Conservation (phyloP, 768 basidiomycete species). For the Rhodotorula kratochvilovae region DNA sequence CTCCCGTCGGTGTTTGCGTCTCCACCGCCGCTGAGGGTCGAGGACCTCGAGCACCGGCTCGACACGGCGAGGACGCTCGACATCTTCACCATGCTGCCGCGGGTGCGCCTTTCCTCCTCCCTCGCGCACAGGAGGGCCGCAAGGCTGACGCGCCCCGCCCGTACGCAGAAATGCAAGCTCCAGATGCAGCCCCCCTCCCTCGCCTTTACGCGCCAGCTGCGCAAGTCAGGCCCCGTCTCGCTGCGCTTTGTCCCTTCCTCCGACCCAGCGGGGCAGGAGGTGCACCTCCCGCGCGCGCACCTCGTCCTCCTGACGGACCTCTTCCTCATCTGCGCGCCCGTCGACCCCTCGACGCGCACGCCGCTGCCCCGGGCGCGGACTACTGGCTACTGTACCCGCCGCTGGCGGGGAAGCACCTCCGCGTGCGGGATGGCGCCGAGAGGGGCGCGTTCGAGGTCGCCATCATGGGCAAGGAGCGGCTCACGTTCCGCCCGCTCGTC, state of each 20-base stretch:
- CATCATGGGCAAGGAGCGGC: constrained; percentile 81
- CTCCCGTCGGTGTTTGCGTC: constrained; percentile 48
- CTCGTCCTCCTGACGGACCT: constrained; percentile 87
- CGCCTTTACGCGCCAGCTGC: constrained; percentile 70
- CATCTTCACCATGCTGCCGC: constrained; percentile 90
- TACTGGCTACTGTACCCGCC: constrained; percentile 95
- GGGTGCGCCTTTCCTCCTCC: constrained; percentile 54
- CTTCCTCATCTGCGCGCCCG: constrained; percentile 82
- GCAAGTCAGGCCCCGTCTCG: constrained; percentile 64
- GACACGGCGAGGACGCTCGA: constrained; percentile 75
- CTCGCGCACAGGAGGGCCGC: neutral
- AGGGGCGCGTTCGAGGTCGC: constrained; percentile 69
- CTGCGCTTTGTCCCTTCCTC: constrained; percentile 69
- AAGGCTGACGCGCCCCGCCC: neutral
- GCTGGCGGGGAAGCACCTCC: constrained; percentile 85
- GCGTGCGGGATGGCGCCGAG: constrained; percentile 50
- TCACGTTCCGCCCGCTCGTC: constrained; percentile 57
- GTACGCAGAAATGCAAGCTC: constrained; percentile 69
- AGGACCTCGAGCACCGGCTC: constrained; percentile 75
- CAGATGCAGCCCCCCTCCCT: constrained; percentile 80
- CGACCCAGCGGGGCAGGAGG: constrained; percentile 57
- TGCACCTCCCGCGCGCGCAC: constrained; percentile 71
- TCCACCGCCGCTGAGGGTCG: constrained; percentile 52
- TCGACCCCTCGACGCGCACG: constrained; percentile 61
- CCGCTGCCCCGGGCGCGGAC: constrained; percentile 50